Evolutionary conservation across 2,329 filamentous ascomycete genomes (phyloP), one percentile per base, ranked within the genome.

Genomic region (Pseudogymnoascus sp.): DNA sequence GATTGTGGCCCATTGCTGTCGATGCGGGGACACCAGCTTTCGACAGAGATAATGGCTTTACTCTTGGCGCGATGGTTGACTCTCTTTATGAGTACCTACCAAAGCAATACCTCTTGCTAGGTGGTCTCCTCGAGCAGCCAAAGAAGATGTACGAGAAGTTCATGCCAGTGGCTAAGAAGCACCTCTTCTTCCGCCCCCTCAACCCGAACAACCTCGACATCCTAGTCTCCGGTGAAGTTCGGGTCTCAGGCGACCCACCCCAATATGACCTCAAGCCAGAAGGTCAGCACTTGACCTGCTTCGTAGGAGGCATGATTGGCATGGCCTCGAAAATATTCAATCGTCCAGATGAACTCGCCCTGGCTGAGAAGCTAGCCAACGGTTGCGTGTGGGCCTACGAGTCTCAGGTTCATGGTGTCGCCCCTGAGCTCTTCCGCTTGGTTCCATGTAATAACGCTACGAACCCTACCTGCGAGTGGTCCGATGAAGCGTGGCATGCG

Each of bases 371-470:
- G 68, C 79, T 89, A n/a, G 80, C 85, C 0, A 83, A 87, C 61
- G 86, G 85, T 9, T 89, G 86, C 65, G 84, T 86, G 3, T 89
- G 86, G 86, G 84, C 85, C 8, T 89, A 89, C 69, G 79, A 82
- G 64, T 75, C 76, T 25, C 86, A 81, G 35, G 72, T 77, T 0
- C 79, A 78, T 1, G 86, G 86, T 14, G 79, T 89, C 62, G 88
- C 89, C 86, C 82, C 86, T 2, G 86, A 89, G 70, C 71, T 67
- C 1, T 76, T 78, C 2, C 69, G 66, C 4, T 70, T 82, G 4
- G 65, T 79, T 22, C 77, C 81, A 2, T 89, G 86, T 66, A 72
- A 73, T 1, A 68, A 71, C 35, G 28, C 70, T 64, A 74, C 75
- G 37, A 75, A 72, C 62, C 87, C 84, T 7, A 58, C 1, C 37